Base-by-base conservation (phyloP, 2,329 filamentous ascomycete genomes). In the Triangularia setosa region DNA sequence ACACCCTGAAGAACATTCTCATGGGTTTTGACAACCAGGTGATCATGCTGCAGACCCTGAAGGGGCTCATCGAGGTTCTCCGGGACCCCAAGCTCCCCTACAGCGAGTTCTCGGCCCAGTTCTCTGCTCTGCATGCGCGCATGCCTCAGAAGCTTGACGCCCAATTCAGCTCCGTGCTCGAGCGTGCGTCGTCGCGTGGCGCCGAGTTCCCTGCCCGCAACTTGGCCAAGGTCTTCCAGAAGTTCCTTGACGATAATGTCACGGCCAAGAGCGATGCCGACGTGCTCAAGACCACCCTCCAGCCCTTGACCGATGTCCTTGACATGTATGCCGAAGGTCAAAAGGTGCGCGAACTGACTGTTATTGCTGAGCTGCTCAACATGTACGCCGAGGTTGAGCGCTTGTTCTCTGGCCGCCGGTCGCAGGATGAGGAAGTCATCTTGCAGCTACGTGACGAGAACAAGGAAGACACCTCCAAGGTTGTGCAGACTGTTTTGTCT, bases 11-110 rank as follows among this genome's bases (percentile, higher is more conserved):
- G 74, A 93, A 97, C 78, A 98, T 99, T 69, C 86, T 99, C 16
- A 83, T 89, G 72, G 95, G 95, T 65, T 99, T 92, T 74, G 95
- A 99, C 80, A 99, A 99, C 84, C 94, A 96, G 70, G 90, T 97
- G 70, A 93, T 98, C 78, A 97, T 99, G 94, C 85, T 87, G 60
- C 79, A 87, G 65, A 95, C 93, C 1, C 83, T 99, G 23, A 92
- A 91, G 78, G 91, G 95, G 75, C 83, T 98, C 40, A 88, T 97
- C n/a, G 87, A 92, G 65, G 93, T 99, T 11, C 86, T 99, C 23
- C 89, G 94, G 52, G 87, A 97, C 73, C 88, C 90, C 1, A 93
- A 97, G 73, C 85, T 99, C 68, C 95, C 95, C 1, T 99, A 95
- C 75, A 93, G 94, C 76, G 93, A 99, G 78, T 99, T 94, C 92